A percentile compares a stretch with the other conserved stretches of the same genome.
These are phyloP conservation scores for Neonectria punicea DNA, from an alignment of 2,329 filamentous ascomycete species.

Conservation along the genomic window DNA sequence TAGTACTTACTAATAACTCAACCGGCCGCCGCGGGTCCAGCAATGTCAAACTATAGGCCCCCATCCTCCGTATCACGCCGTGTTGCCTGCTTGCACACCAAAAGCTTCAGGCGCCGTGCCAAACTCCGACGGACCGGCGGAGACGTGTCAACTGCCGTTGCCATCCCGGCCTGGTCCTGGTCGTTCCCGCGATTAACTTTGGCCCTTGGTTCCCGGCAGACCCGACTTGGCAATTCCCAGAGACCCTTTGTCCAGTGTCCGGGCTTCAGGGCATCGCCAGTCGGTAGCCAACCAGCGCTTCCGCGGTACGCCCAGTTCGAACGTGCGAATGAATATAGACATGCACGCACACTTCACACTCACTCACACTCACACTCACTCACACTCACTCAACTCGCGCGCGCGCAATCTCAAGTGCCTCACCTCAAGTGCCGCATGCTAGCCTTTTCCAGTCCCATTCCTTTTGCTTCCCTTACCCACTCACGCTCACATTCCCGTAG, in stretches of 20 bases:
- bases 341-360: neutral
- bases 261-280: neutral
- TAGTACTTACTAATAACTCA: neutral
- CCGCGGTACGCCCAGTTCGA: too few species aligned
- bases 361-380: too few species aligned
- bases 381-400: neutral
- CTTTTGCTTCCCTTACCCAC: neutral
- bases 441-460: neutral
- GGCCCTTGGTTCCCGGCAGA: neutral
- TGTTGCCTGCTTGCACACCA: neutral
- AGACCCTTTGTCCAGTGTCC: neutral
- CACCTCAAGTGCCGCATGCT: neutral
- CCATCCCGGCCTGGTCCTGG: neutral
- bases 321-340: too few species aligned
- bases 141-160: neutral
- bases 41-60: too few species aligned
- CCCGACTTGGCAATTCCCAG: neutral
- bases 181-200: neutral
- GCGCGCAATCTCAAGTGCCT: neutral
- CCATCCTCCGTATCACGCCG: neutral
- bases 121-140: neutral
- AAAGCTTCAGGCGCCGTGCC: neutral
- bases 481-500: neutral
- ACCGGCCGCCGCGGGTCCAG: too few species aligned
- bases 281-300: neutral